These are phyloP conservation scores for Hyphopichia fennica DNA, from an alignment of 1,139 yeast species.

Conservation along the genomic window DNA sequence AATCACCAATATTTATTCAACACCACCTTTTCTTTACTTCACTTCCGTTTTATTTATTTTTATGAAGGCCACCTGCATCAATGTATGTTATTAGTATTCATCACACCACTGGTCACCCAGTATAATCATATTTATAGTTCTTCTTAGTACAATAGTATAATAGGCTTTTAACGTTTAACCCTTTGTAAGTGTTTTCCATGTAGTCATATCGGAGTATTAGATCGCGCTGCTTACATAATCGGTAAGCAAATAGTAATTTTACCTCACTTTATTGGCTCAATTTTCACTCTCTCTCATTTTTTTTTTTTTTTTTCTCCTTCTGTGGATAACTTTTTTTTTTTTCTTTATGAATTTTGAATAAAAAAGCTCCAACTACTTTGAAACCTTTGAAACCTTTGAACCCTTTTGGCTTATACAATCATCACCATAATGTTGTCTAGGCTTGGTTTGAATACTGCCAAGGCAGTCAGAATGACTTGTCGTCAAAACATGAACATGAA, in stretches of 20 bases:
- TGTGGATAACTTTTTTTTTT: background rate
- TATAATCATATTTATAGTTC: background rate
- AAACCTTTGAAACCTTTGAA: too few relatives aligned
- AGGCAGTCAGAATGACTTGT: conserved; percentile 1
- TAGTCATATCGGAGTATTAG: too few relatives aligned
- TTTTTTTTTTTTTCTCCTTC: background rate
- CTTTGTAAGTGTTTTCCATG: too few relatives aligned
- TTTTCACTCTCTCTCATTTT: background rate
- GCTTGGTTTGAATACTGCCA: conserved; percentile 22
- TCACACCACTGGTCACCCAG: background rate
- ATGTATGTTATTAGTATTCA: background rate
- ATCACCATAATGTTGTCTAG: conserved; percentile 25
- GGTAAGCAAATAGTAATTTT: conserved; percentile 2
- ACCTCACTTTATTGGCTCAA: conserved; percentile 7
- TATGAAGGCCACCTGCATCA: background rate
- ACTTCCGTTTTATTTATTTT: background rate
- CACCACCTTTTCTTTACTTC: background rate
- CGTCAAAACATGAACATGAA: background rate
- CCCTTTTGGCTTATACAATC: too few relatives aligned
- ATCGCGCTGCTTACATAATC: conserved; percentile 1
- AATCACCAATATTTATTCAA: background rate
- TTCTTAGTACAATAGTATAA: background rate
- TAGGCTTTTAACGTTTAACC: background rate
- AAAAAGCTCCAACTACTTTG: background rate
- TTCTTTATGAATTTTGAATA: too few relatives aligned